These are phyloP conservation scores for Kluyveromyces wickerhamii DNA, from an alignment of 805 yeast genomes.

Conservation along the genomic window DNA sequence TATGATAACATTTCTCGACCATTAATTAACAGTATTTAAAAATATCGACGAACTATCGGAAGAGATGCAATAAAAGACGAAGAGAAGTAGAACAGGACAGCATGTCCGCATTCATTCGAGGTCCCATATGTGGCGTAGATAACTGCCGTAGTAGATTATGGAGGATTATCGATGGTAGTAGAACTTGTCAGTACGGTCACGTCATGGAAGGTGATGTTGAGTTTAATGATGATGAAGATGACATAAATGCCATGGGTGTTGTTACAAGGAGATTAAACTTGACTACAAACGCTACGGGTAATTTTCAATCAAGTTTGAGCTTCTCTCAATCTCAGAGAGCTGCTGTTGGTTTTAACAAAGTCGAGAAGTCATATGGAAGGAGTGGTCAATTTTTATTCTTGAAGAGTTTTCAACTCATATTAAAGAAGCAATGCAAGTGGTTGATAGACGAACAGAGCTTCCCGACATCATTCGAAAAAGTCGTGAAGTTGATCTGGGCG, in stretches of 20 bases:
- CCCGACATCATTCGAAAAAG: constrained; percentile 25
- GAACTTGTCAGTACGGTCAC: constrained; percentile 87
- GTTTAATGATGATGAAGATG: constrained; percentile 76
- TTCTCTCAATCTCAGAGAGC: constrained; percentile 21
- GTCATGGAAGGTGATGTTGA: constrained; percentile 75
- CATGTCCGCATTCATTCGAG: constrained; percentile 48
- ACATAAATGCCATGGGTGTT: constrained; percentile 31
- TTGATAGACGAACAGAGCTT: constrained; percentile 29
- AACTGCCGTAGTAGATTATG: constrained; percentile 80
- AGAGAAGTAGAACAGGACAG: too few relatives aligned
- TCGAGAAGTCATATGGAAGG: constrained; percentile 37
- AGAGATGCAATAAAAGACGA: too few relatives aligned
- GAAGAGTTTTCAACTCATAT: constrained; percentile 41
- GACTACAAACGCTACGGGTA: constrained; percentile 36
- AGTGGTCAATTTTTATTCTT: constrained; percentile 39
- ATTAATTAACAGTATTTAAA: too few relatives aligned
- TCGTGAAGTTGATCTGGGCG: constrained; percentile 35
- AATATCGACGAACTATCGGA: too few relatives aligned
- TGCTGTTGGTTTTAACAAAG: constrained; percentile 8
- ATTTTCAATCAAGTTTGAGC: constrained; percentile 28
- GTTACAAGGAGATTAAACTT: constrained; percentile 49
- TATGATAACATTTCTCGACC: too few relatives aligned
- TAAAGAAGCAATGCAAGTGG: constrained; percentile 41
- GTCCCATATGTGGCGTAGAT: constrained; percentile 82
- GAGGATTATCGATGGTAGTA: constrained; percentile 64